Evolutionary conservation across 495 filamentous ascomycete species (phyloP).

Genomic region (Penicillium crystallinum): DNA sequence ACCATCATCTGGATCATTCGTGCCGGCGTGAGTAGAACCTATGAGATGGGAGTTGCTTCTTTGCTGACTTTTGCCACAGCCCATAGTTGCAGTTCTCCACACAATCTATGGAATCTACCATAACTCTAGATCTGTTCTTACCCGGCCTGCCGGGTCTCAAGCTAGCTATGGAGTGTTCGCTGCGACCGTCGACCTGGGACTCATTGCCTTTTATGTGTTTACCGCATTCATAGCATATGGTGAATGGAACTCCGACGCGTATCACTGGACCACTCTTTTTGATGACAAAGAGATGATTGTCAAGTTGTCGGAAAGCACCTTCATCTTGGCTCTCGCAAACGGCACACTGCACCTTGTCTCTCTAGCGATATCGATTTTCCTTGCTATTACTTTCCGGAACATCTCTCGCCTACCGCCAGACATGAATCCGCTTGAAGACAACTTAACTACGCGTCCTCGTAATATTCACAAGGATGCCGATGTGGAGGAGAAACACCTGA

Average conservation of each 20-base stretch:
- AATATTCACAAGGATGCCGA: conserved; percentile 70
- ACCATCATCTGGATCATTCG: conserved; percentile 69
- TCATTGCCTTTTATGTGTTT: conserved; percentile 75
- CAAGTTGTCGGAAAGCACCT: conserved; percentile 56
- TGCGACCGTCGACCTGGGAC: conserved; percentile 59
- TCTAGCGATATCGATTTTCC: conserved; percentile 61
- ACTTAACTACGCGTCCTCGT: conserved; percentile 71
- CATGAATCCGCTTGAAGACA: conserved; percentile 85
- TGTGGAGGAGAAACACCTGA: conserved; percentile 50
- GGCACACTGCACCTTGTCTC: conserved; percentile 66
- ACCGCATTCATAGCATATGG: conserved; percentile 53
- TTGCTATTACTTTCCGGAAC: conserved; percentile 70
- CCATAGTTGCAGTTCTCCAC: conserved; percentile 64
- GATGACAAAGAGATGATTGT: conserved; percentile 39
- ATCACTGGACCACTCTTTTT: conserved; percentile 62
- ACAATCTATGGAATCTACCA: conserved; percentile 75
- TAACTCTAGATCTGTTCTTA: conserved; percentile 59
- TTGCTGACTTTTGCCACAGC: conserved; percentile 37
- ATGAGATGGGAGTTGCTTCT: not conserved
- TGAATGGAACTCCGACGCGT: conserved; percentile 35
- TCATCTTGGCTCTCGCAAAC: conserved; percentile 55
- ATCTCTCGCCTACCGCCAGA: conserved; percentile 79
- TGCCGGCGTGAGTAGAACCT: conserved; percentile 57
- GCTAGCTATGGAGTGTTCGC: conserved; percentile 84
- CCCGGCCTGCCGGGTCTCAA: conserved; percentile 67